Percentiles rank a stretch among this genome's conserved stretches.
Evolutionary conservation across 2,329 filamentous ascomycete genomes (phyloP).

Genomic region (Xylariaceae sp.): DNA sequence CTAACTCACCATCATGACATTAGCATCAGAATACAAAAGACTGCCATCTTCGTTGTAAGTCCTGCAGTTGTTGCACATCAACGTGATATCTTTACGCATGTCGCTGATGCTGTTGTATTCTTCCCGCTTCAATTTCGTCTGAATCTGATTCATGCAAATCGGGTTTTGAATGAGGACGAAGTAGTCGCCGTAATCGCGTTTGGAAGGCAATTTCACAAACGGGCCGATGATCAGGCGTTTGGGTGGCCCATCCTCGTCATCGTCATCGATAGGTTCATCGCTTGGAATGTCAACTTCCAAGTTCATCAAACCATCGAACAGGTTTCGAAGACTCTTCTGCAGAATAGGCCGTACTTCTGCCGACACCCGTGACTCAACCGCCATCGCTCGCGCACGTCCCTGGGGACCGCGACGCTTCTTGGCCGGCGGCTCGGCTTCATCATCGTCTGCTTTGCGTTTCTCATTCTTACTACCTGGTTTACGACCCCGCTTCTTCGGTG

Average conservation of each 20-base stretch:
- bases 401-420: constrained; percentile 74
- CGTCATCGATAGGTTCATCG: constrained; percentile 45
- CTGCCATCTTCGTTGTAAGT: constrained; percentile 97
- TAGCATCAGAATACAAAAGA: constrained; percentile 85
- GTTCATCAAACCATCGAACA: constrained; percentile 77
- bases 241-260: constrained; percentile 51
- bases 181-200: constrained; percentile 88
- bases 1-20: constrained; percentile 76
- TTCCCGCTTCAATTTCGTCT: constrained; percentile 91
- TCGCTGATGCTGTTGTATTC: constrained; percentile 80
- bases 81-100: constrained; percentile 73
- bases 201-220: constrained; percentile 86
- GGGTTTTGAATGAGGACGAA: constrained; percentile 88
- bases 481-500: constrained; percentile 76
- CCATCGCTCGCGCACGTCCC: constrained; percentile 59
- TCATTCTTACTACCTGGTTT: constrained; percentile 69
- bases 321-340: constrained; percentile 69
- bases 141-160: constrained; percentile 94
- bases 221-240: constrained; percentile 86
- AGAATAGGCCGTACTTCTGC: constrained; percentile 68
- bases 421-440: constrained; percentile 69
- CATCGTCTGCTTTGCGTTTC: constrained; percentile 83
- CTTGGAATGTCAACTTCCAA: constrained; percentile 71
- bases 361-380: constrained; percentile 46
- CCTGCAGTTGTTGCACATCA: constrained; percentile 85